A percentile compares a stretch with the other conserved stretches of the same genome.
Conservation (phyloP, 768 basidiomycete genomes). For the Dictyophora rubrovolvata region DNA sequence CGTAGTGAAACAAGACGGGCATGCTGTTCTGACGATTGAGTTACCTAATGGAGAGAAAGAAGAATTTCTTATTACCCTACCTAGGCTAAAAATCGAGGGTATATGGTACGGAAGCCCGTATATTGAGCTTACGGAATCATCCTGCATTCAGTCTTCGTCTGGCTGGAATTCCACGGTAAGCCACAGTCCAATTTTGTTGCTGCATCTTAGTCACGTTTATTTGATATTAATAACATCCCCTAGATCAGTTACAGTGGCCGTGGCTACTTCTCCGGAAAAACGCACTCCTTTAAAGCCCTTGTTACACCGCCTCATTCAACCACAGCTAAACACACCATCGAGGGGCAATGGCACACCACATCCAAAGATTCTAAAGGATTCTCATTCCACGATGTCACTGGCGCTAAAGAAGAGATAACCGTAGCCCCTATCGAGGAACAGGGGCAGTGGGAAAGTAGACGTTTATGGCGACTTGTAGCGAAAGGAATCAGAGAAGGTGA, state of each 20-base stretch:
- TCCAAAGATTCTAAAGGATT: conserved; percentile 41
- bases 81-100: conserved; percentile 86
- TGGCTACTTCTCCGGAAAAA: conserved; percentile 89
- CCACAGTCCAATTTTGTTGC: neutral
- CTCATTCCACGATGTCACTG: conserved; percentile 68
- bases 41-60: conserved; percentile 47
- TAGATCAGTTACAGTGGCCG: conserved; percentile 91
- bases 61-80: conserved; percentile 85
- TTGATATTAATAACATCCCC: too few species aligned
- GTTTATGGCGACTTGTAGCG: conserved; percentile 76
- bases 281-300: conserved; percentile 84
- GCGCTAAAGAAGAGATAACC: conserved; percentile 64
- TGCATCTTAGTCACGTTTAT: neutral
- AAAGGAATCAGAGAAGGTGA: conserved; percentile 87
- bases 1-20: conserved; percentile 89
- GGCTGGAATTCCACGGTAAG: conserved; percentile 48
- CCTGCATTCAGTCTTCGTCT: conserved; percentile 62
- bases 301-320: conserved; percentile 40
- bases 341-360: conserved; percentile 73
- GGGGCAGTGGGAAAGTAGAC: conserved; percentile 67
- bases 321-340: conserved; percentile 43
- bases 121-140: conserved; percentile 80
- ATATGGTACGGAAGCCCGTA: conserved; percentile 78
- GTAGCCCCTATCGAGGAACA: conserved; percentile 46
- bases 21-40: conserved; percentile 70